Conservation (phyloP, 148 eudicot species). For the Rhododendron griersonianum region DNA sequence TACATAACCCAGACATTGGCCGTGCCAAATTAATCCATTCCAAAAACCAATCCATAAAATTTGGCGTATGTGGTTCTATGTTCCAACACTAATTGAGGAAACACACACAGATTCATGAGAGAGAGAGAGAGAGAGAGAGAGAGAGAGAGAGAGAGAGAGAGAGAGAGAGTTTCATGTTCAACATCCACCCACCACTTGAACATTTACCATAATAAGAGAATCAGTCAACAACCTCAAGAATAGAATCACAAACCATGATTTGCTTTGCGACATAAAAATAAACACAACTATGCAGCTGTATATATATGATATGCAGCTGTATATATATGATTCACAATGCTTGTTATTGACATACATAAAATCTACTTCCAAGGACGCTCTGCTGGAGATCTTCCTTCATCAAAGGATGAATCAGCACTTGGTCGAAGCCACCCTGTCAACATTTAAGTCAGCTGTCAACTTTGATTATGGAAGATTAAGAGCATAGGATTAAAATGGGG, state of each 20-base stretch:
- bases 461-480: neutral
- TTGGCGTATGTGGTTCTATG: no score
- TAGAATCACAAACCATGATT: neutral
- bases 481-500: neutral
- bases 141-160: neutral
- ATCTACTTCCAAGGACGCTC: neutral
- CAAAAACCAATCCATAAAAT: no score
- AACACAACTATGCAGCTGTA: neutral
- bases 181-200: neutral
- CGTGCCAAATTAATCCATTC: no score
- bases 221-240: neutral
- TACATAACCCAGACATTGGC: no score
- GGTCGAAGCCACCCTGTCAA: conserved; percentile 33
- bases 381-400: neutral
- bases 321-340: neutral
- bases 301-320: no score
- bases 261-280: neutral
- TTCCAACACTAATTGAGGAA: no score
- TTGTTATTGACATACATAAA: neutral
- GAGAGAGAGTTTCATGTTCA: neutral
- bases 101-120: neutral
- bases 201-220: neutral
- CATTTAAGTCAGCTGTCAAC: neutral
- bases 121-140: neutral
- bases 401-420: conserved; percentile 15